A percentile compares a stretch with the other conserved stretches of the same genome.
phyloP scores from a whole-genome alignment of 306 rosid genomes.

The Medicago arabica region DNA sequence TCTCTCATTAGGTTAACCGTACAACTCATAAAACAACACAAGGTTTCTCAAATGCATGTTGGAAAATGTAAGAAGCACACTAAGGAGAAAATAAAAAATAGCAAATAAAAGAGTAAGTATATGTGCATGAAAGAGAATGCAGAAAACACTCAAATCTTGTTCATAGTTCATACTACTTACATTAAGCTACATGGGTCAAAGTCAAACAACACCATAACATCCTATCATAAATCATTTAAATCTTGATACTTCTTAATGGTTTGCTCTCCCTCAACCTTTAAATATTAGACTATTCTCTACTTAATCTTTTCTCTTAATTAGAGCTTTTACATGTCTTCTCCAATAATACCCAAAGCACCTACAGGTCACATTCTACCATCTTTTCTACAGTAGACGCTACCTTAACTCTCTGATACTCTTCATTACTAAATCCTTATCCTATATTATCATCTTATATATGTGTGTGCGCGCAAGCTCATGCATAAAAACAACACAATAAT shows the following conservation, averaged over 20 bases:
- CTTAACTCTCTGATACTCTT: background rate
- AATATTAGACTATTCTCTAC: background rate
- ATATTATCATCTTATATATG: background rate
- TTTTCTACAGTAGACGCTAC: background rate
- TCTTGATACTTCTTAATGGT: background rate
- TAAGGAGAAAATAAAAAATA: conserved; percentile 18
- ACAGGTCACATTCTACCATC: background rate
- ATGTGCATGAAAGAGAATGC: background rate
- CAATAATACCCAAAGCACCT: background rate
- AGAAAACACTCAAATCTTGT: conserved; percentile 1
- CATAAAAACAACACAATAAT: conserved; percentile 11
- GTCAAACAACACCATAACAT: background rate
- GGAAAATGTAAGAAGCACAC: background rate
- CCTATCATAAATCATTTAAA: conserved; percentile 4
- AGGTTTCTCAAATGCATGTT: conserved; percentile 9
- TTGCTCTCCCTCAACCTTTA: background rate
- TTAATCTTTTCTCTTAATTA: background rate
- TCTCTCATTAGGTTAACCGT: conserved; percentile 50
- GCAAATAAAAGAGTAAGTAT: background rate
- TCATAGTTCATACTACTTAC: background rate
- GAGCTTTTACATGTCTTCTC: background rate
- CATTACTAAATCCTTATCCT: background rate
- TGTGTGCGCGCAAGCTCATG: too few relatives aligned
- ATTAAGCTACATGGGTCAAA: background rate
- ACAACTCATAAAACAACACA: conserved; percentile 44